Evolutionary conservation across 345 rosid genomes (phyloP), one percentile per base, ranked within the genome.

Genomic region (Barbarea vulgaris): DNA sequence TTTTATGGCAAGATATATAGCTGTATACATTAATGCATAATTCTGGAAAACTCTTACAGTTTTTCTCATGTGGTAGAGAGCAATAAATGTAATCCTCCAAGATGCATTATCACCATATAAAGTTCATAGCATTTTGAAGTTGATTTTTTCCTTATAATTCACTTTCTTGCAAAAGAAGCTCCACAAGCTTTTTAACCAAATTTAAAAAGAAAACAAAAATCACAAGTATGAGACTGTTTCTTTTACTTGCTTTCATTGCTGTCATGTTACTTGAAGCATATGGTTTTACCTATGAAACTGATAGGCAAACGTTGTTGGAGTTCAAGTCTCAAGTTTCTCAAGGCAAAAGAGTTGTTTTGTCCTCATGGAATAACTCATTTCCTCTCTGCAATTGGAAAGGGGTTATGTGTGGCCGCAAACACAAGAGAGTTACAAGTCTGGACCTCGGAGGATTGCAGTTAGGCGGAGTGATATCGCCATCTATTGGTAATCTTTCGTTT

Each of bases 331-430:
- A 68, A 17, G 62, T 67, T 9, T 48, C 47, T 51, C 11, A 75
- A 18, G 62, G 9, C 9, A 69, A 72, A 24, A 30, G 44, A 46
- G 76, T 7, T 2, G 22, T 52, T 4, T 33, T 79, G 52, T 50
- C 60, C 36, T 76, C 78, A 0, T 82, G 85, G 85, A 82, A 82
- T 61, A 24, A 76, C 17, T 75, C 82, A 13, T 9, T 4, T 8
- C 82, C 75, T 41, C 72, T 79, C 2, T 82, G 85, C 57, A n/a
- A 59, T 0, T 82, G 82, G 85, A 27, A 44, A 1, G 80, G 80
- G 3, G 57, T 82, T 51, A 59, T 59, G 6, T 79, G 83, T 58
- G 34, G 81, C 21, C 68, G n/a, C 14, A 51, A 28, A 15, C 79
- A 69, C 67, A 63, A 54, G 10, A 58, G 83, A 72, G 74, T 82